These are phyloP conservation scores for Fusarium humuli DNA, from an alignment of 2,329 filamentous ascomycete genomes.

Conservation along the genomic window DNA sequence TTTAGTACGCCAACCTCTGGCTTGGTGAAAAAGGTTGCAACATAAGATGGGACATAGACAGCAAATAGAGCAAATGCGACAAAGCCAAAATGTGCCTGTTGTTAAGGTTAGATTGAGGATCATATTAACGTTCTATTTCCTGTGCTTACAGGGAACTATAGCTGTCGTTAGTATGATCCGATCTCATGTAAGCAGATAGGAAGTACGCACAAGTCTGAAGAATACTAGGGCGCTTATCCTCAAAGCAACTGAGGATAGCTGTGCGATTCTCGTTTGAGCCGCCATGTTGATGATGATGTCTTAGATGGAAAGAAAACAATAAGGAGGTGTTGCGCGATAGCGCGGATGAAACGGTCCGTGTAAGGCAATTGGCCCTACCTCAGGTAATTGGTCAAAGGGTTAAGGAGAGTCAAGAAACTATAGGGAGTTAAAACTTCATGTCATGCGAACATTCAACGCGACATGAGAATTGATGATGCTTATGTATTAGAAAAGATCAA, in stretches of 20 bases:
- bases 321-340: conserved; percentile 17
- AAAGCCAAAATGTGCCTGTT: conserved; percentile 59
- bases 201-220: conserved; percentile 52
- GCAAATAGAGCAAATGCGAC: conserved; percentile 71
- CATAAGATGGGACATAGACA: conserved; percentile 73
- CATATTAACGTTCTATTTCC: conserved; percentile 15
- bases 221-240: conserved; percentile 53
- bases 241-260: conserved; percentile 53
- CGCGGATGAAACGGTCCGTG: conserved; percentile 10
- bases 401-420: conserved; percentile 44
- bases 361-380: conserved; percentile 1
- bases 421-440: conserved; percentile 15
- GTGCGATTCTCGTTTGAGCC: conserved; percentile 49
- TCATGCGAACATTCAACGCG: conserved; percentile 24
- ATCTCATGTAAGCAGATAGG: background rate
- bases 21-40: conserved; percentile 67
- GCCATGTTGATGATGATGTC: conserved; percentile 44
- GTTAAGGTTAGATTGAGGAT: conserved; percentile 20
- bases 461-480: conserved; percentile 25
- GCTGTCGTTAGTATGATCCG: conserved; percentile 24
- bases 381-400: conserved; percentile 1
- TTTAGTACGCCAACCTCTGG: conserved; percentile 69
- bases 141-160: conserved; percentile 53
- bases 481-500: conserved; percentile 12
- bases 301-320: conserved; percentile 19